A percentile compares a stretch with the other conserved stretches of the same genome.
These are phyloP conservation scores for Aureobasidium melanogenum DNA, from an alignment of 2,329 filamentous ascomycete species.

Conservation along the genomic window DNA sequence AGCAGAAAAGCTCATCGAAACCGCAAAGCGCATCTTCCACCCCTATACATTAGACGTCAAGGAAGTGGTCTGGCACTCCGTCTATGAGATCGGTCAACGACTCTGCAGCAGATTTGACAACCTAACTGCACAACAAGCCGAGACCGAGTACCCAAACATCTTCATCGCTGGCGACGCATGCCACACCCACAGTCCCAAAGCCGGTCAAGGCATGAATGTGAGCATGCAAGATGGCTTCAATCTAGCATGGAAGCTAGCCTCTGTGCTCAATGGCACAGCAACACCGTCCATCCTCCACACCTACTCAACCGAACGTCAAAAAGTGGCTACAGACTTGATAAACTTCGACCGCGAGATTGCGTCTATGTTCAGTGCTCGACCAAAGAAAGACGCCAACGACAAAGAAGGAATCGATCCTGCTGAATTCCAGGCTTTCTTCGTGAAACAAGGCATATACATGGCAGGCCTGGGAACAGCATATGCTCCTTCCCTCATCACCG, in stretches of 20 bases:
- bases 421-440: constrained; percentile 15
- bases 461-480: constrained; percentile 52
- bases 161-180: constrained; percentile 42
- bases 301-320: constrained; percentile 34
- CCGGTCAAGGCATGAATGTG: constrained; percentile 41
- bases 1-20: constrained; percentile 48
- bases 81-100: constrained; percentile 42
- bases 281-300: constrained; percentile 31
- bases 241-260: constrained; percentile 37
- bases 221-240: constrained; percentile 38
- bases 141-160: constrained; percentile 34
- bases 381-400: constrained; percentile 10
- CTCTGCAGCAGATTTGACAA: constrained; percentile 36
- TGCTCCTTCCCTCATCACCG: constrained; percentile 38
- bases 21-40: constrained; percentile 54
- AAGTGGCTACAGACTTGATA: constrained; percentile 37
- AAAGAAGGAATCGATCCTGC: constrained; percentile 25
- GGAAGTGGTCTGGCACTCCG: constrained; percentile 43
- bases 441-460: constrained; percentile 4
- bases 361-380: constrained; percentile 14
- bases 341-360: constrained; percentile 34
- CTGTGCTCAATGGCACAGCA: constrained; percentile 30
- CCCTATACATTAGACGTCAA: constrained; percentile 52
- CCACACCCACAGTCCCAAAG: constrained; percentile 27
- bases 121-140: constrained; percentile 22